Base-by-base conservation (phyloP, 352 stramenopile genomes). In the Globisporangium apiculatum region DNA sequence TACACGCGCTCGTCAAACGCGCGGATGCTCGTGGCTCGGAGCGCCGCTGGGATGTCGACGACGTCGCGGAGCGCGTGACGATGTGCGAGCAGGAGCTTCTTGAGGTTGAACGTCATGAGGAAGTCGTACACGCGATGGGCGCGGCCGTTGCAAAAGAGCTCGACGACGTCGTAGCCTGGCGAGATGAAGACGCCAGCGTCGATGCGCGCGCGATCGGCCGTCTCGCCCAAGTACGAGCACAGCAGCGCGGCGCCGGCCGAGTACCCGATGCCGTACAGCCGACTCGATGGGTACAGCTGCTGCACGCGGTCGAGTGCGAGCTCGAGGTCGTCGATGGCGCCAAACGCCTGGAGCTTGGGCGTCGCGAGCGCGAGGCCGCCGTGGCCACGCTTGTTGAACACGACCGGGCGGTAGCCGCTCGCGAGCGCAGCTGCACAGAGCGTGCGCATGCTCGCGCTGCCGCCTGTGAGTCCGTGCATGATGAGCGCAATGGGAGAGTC, bases 311-410 rank as follows among this genome's bases (percentile, higher is more conserved):
- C 46, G 46, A 93, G 86, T 0, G 74, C 83, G 42, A 83, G 52
- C 43, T 69, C 36, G 17, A 91, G 68, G 53, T 92, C 83, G 18
- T 65, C 60, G 0, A 87, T 72, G 51, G 72, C 86, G n/a, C 83
- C 83, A 63, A 92, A 92, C 15, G 55, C 65, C 56, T 92, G 83
- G 9, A 92, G 67, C 63, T 72, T 83, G 35, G 83, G 80, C 3
- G 79, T 90, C 12, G 75, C 31, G 31, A 92, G 71, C 48, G 67
- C 63, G 46, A 89, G 48, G 5, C 80, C 79, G 24, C 83, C 83
- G 38, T 94, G 83, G 9, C 83, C 83, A 51, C 83, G 74, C 68
- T 94, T 94, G 65, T 91, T 94, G 57, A 91, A 94, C 18, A 89
- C 83, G 7, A 94, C 83, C 5, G 83, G 81, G 3, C 83, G 77